A percentile compares a stretch with the other conserved stretches of the same genome.
phyloP scores from a whole-genome alignment of 495 filamentous ascomycete genomes.

The Diplogelasinospora grovesii region DNA sequence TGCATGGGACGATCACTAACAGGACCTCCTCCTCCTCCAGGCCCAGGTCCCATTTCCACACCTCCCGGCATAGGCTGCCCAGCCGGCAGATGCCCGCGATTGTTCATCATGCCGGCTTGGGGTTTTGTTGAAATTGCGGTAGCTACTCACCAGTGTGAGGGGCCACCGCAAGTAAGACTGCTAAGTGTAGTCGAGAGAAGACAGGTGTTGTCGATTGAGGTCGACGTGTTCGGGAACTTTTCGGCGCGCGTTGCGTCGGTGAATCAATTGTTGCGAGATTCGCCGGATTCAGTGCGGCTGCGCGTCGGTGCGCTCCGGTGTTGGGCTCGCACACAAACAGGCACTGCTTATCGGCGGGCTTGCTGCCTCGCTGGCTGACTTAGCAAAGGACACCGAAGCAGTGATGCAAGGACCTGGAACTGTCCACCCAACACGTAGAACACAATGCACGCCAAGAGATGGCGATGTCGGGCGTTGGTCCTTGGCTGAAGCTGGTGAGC shows the following conservation, averaged over 20 bases:
- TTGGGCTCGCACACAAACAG: no score
- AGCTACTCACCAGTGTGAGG: conserved; percentile 41
- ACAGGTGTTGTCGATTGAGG: conserved; percentile 1
- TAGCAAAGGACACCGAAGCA: not conserved
- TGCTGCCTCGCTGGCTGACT: not conserved
- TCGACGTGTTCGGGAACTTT: not conserved
- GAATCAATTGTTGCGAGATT: not conserved
- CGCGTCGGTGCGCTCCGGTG: conserved; percentile 1
- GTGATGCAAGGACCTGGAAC: not conserved
- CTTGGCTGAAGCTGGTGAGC: conserved; percentile 10
- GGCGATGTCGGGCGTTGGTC: conserved; percentile 7
- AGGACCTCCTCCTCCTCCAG: conserved; percentile 18
- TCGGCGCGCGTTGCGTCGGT: conserved; percentile 3
- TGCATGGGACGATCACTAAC: conserved; percentile 1
- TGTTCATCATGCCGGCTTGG: conserved; percentile 58
- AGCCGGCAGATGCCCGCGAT: conserved; percentile 55
- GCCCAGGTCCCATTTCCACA: conserved; percentile 35
- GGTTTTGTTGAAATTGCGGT: conserved; percentile 35
- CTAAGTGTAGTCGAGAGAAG: conserved; percentile 5
- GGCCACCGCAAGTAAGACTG: conserved; percentile 28
- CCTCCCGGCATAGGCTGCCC: conserved; percentile 48
- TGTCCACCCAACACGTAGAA: no score
- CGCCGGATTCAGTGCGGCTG: not conserved
- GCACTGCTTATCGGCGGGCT: no score
- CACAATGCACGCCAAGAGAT: conserved; percentile 9